A percentile compares a stretch with the other conserved stretches of the same genome.
Evolutionary conservation across 2,329 filamentous ascomycete genomes (phyloP).

Genomic region (Phialophora tarda): DNA sequence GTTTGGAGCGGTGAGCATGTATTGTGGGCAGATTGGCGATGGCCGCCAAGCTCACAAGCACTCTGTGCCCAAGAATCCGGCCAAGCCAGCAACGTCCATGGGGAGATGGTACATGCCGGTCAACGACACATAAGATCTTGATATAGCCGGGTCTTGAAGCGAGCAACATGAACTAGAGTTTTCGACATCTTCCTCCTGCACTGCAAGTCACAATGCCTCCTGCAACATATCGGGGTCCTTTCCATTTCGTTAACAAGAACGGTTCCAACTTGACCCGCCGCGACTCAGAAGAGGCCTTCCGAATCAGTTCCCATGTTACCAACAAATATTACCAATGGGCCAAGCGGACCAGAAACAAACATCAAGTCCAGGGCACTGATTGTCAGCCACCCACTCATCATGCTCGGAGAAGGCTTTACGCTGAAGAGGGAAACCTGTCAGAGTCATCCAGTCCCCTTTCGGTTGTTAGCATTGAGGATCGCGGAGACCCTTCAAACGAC

Average conservation of each 20-base stretch:
- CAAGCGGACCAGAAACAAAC: constrained; percentile 8
- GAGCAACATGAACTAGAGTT: not conserved
- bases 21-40: not conserved
- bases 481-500: not conserved
- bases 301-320: constrained; percentile 29
- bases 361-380: not conserved
- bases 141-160: not conserved
- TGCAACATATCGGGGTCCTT: constrained; percentile 15
- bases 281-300: constrained; percentile 24
- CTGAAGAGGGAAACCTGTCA: not conserved
- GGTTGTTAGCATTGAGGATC: not conserved
- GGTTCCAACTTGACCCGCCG: constrained; percentile 24
- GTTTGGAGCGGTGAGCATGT: constrained; percentile 10
- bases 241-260: constrained; percentile 29
- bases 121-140: not conserved
- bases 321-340: constrained; percentile 28
- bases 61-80: not conserved
- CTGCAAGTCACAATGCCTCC: not conserved
- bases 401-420: not conserved
- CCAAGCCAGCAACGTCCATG: too few species aligned
- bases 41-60: not conserved
- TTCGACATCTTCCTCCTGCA: not conserved
- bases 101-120: not conserved
- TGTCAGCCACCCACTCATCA: not conserved
- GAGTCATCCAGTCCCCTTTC: not conserved